Percentiles rank a stretch among this genome's conserved stretches.
phyloP scores from a whole-genome alignment of 345 rosid genomes.

The Microcos paniculata region DNA sequence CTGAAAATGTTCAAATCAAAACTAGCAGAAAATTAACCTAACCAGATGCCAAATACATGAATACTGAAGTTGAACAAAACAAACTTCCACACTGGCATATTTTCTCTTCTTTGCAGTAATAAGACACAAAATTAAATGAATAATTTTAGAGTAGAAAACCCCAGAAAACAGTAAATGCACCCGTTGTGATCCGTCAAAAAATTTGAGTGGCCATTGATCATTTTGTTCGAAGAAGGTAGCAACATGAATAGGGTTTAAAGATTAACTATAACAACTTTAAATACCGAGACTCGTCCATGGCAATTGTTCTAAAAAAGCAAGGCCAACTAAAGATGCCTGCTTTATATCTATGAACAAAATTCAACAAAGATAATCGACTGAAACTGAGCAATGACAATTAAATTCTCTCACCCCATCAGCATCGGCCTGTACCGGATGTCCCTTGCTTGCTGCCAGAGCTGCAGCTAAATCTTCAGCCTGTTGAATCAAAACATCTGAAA shows the following conservation, averaged over 20 bases:
- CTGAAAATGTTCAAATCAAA: not conserved
- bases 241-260: not conserved
- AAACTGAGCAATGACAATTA: not conserved
- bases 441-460: slow-evolving; percentile 85
- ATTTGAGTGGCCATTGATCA: not conserved
- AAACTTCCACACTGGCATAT: not conserved
- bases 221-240: not conserved
- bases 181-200: not conserved
- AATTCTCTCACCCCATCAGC: slow-evolving; percentile 56
- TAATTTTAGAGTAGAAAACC: not conserved
- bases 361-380: not conserved
- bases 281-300: not conserved
- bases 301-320: slow-evolving; percentile 1
- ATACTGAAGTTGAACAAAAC: not conserved
- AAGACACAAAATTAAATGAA: not conserved
- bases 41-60: not conserved
- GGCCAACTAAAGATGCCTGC: not conserved
- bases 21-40: not conserved
- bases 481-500: slow-evolving; percentile 20
- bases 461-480: slow-evolving; percentile 95
- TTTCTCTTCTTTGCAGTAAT: not conserved
- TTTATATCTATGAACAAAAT: not conserved
- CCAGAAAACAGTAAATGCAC: not conserved
- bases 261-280: not conserved
- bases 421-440: slow-evolving; percentile 46